A percentile compares a stretch with the other conserved stretches of the same genome.
phyloP scores from a whole-genome alignment of 1,284 basidiomycete species.

The Nidula niveotomentosa region DNA sequence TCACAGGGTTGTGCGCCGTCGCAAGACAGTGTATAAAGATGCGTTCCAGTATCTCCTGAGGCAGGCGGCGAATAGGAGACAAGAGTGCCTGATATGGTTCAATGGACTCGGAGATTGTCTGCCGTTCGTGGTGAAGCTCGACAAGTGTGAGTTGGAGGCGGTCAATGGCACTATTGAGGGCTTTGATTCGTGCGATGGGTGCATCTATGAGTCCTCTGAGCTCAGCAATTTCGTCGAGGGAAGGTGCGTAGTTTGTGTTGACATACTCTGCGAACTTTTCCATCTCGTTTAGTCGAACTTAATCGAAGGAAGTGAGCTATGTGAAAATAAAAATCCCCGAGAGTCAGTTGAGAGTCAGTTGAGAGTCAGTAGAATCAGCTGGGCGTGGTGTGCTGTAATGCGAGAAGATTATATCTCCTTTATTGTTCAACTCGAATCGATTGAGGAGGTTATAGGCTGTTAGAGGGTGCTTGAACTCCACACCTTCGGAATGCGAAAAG shows the following conservation, averaged over 20 bases:
- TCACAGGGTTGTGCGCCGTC: slow-evolving; percentile 11
- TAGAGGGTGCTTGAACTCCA: too few species aligned
- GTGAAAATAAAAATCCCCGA: too few species aligned
- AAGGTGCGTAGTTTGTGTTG: neutral
- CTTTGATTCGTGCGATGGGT: neutral
- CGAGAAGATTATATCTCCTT: too few species aligned
- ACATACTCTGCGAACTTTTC: neutral
- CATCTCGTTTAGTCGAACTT: too few species aligned
- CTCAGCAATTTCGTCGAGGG: neutral
- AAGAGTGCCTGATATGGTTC: slow-evolving; percentile 2
- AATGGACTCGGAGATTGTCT: neutral
- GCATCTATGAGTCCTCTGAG: neutral
- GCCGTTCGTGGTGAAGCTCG: neutral
- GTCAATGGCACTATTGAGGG: neutral
- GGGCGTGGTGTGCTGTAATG: too few species aligned
- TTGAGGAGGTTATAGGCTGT: too few species aligned
- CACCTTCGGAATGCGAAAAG: too few species aligned
- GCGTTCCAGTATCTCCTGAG: slow-evolving; percentile 13
- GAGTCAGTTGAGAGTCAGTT: too few species aligned
- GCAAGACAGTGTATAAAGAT: slow-evolving; percentile 18
- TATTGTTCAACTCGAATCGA: too few species aligned
- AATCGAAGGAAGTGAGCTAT: too few species aligned
- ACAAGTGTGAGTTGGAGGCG: neutral
- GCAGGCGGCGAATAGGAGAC: slow-evolving; percentile 13
- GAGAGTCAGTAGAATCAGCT: too few species aligned